These are phyloP conservation scores for Lablab purpureus DNA, from an alignment of 306 rosid species.

Conservation along the genomic window DNA sequence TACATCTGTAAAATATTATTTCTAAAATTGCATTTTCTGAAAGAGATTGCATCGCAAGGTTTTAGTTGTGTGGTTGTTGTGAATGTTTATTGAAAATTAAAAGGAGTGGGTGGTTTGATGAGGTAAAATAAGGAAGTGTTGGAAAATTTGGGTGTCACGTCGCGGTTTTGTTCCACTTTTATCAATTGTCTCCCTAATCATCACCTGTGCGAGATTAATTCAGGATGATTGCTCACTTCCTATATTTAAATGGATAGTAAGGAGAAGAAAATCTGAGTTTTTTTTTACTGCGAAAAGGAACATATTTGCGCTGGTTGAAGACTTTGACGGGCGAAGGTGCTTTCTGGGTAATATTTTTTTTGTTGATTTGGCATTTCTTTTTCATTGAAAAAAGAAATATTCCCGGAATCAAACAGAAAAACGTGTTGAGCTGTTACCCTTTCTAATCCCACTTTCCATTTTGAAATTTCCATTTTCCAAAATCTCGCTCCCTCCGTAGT, in stretches of 20 bases:
- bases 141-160: slow-evolving; percentile 39
- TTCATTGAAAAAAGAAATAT: not conserved
- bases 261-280: not conserved
- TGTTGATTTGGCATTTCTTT: slow-evolving; percentile 17
- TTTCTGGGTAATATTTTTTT: slow-evolving; percentile 49
- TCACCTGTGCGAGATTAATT: not conserved
- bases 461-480: not conserved
- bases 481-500: slow-evolving; percentile 26
- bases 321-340: slow-evolving; percentile 49
- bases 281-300: slow-evolving; percentile 22
- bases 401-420: slow-evolving; percentile 55
- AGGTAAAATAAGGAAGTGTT: slow-evolving; percentile 39
- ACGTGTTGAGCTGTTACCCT: slow-evolving; percentile 88
- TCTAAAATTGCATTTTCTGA: not conserved
- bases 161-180: slow-evolving; percentile 42
- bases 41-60: slow-evolving; percentile 19
- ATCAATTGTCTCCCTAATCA: slow-evolving; percentile 28
- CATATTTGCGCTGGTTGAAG: slow-evolving; percentile 9
- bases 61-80: slow-evolving; percentile 48
- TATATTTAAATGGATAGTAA: slow-evolving; percentile 17
- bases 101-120: slow-evolving; percentile 48
- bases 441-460: slow-evolving; percentile 12
- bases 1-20: not conserved
- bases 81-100: slow-evolving; percentile 48
- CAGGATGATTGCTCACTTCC: slow-evolving; percentile 40